These are phyloP conservation scores for Posidonia oceanica DNA, from an alignment of 116 monocot genomes.

Conservation along the genomic window DNA sequence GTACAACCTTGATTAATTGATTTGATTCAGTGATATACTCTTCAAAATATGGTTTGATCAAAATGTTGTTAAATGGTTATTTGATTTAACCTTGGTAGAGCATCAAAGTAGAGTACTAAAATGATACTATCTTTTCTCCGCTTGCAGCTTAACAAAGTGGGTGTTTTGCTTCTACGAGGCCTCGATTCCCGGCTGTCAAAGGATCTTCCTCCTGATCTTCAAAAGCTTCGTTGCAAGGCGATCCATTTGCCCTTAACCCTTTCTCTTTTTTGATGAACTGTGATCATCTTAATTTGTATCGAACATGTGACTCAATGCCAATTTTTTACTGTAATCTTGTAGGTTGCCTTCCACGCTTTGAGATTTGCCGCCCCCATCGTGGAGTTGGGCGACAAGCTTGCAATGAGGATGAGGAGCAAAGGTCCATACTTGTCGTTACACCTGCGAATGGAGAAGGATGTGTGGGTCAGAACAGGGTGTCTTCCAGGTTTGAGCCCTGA, in stretches of 20 bases:
- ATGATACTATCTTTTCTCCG: neutral
- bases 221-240: conserved; percentile 97
- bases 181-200: conserved; percentile 89
- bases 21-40: no score
- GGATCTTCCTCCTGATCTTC: conserved; percentile 75
- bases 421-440: conserved; percentile 87
- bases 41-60: no score
- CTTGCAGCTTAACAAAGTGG: conserved; percentile 74
- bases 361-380: conserved; percentile 55
- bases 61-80: no score
- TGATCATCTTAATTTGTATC: neutral
- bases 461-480: conserved; percentile 96
- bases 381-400: conserved; percentile 57
- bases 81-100: no score
- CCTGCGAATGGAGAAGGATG: conserved; percentile 88
- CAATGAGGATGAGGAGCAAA: conserved; percentile 57
- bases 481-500: conserved; percentile 59
- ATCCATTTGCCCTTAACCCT: neutral
- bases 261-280: neutral
- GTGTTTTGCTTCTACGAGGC: conserved; percentile 77
- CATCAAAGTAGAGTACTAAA: no score
- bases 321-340: neutral
- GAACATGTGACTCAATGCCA: neutral
- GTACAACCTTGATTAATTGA: no score
- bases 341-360: conserved; percentile 92